phyloP scores from a whole-genome alignment of 805 yeast species.

The Saccharomycopsis lassenensis region DNA sequence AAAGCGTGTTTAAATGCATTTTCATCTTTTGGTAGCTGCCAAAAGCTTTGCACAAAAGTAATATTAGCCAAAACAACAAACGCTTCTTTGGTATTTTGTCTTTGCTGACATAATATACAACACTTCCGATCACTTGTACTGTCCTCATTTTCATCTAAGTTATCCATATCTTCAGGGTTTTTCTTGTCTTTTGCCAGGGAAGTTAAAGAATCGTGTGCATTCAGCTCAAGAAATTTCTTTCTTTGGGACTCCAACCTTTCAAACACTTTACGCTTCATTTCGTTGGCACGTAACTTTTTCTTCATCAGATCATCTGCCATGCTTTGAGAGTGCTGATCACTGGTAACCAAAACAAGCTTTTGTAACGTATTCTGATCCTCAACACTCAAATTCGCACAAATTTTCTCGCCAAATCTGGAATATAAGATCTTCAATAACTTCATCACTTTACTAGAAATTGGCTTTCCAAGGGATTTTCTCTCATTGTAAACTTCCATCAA shows the following conservation, averaged over 20 bases:
- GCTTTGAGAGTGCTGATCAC: too few relatives aligned
- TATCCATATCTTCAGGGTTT: conserved; percentile 3
- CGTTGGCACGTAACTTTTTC: conserved; percentile 8
- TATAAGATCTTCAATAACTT: too few relatives aligned
- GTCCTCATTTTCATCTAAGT: conserved; percentile 9
- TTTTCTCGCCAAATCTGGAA: too few relatives aligned
- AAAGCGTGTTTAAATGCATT: conserved; percentile 30
- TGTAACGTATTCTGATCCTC: too few relatives aligned
- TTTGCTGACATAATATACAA: conserved; percentile 17
- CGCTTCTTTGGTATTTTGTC: conserved; percentile 46
- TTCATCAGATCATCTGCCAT: too few relatives aligned
- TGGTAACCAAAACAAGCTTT: too few relatives aligned
- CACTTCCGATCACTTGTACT: conserved; percentile 20
- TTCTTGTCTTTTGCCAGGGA: conserved; percentile 3
- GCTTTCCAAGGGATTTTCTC: too few relatives aligned
- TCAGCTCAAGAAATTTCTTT: conserved; percentile 12
- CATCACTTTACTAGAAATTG: too few relatives aligned
- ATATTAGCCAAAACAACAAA: conserved; percentile 63
- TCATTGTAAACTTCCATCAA: too few relatives aligned
- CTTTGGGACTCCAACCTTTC: conserved; percentile 15
- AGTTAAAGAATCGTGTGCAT: too few relatives aligned
- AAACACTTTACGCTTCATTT: conserved; percentile 11
- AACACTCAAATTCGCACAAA: too few relatives aligned
- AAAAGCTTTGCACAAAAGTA: conserved; percentile 42
- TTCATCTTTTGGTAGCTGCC: conserved; percentile 52